A percentile compares a stretch with the other conserved stretches of the same genome.
phyloP scores from a whole-genome alignment of 805 yeast genomes.

The Torulaspora microellipsoides region DNA sequence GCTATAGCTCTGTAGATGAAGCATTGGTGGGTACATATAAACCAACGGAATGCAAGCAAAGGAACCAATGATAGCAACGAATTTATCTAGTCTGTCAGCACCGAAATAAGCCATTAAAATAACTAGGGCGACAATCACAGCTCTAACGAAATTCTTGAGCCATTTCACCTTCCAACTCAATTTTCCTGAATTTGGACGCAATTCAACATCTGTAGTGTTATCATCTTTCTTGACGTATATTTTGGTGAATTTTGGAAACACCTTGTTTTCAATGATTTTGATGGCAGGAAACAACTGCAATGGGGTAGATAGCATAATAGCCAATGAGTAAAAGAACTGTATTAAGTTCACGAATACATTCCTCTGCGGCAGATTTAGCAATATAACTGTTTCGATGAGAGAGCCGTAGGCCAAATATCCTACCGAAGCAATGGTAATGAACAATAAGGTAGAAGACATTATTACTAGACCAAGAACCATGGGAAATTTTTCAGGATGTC shows the following conservation, averaged over 20 bases:
- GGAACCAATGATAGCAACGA: conserved; percentile 78
- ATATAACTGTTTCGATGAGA: conserved; percentile 59
- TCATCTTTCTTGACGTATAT: conserved; percentile 16
- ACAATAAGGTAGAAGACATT: conserved; percentile 54
- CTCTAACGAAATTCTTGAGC: conserved; percentile 59
- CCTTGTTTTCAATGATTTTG: conserved; percentile 59
- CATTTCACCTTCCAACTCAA: conserved; percentile 50
- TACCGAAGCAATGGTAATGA: conserved; percentile 58
- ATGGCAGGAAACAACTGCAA: conserved; percentile 76
- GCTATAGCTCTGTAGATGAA: conserved; percentile 55
- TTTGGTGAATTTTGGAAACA: conserved; percentile 43
- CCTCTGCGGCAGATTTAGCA: conserved; percentile 66
- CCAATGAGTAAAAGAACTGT: conserved; percentile 68
- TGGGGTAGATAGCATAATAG: conserved; percentile 76
- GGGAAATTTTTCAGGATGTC: conserved; percentile 68
- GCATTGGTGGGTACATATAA: conserved; percentile 78
- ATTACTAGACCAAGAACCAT: conserved; percentile 58
- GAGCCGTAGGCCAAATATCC: conserved; percentile 71
- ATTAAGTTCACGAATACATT: conserved; percentile 57
- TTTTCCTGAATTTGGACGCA: conserved; percentile 49
- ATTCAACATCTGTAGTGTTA: conserved; percentile 15
- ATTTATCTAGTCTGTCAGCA: conserved; percentile 62
- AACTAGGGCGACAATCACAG: conserved; percentile 49
- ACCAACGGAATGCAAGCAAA: conserved; percentile 84
- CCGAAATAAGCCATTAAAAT: conserved; percentile 61